Evolutionary conservation across 164 flowering plant genomes (phyloP).

Genomic region (Warburgia ugandensis): DNA sequence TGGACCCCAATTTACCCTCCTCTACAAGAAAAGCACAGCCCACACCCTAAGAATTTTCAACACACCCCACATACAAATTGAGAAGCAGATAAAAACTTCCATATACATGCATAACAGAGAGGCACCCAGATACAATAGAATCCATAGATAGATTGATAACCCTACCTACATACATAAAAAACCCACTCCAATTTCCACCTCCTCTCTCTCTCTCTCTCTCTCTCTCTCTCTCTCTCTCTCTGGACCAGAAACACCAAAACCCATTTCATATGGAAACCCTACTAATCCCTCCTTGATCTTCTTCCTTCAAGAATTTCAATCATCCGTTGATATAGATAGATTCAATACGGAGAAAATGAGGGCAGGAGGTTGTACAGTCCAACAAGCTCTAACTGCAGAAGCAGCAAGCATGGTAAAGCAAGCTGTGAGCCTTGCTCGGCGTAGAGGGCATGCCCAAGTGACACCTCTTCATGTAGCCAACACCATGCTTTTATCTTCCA

Average conservation of each 20-base stretch:
- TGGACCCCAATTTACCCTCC: conserved; percentile 65
- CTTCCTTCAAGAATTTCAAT: background rate
- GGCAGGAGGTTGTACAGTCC: conserved; percentile 74
- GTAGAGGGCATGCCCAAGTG: conserved; percentile 91
- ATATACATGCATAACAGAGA: conserved; percentile 6
- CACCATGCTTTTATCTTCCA: conserved; percentile 74
- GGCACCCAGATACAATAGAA: background rate
- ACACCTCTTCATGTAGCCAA: conserved; percentile 96
- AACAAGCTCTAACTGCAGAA: conserved; percentile 78
- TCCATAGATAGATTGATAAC: conserved; percentile 5
- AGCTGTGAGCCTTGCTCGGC: conserved; percentile 60
- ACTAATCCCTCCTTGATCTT: conserved; percentile 6
- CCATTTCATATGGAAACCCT: background rate
- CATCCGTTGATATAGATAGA: background rate
- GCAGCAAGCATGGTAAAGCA: conserved; percentile 75
- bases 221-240: background rate
- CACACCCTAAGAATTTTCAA: conserved; percentile 24
- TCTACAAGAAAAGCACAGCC: conserved; percentile 73
- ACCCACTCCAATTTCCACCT: background rate
- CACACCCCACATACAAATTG: conserved; percentile 12
- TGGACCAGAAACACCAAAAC: background rate
- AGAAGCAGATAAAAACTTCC: conserved; percentile 10
- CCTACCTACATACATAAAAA: conserved; percentile 1
- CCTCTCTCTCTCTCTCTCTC: background rate
- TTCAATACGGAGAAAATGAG: conserved; percentile 47